A percentile compares a stretch with the other conserved stretches of the same genome.
phyloP scores from a whole-genome alignment of 2,329 filamentous ascomycete genomes.

The Ciborinia camelliae region DNA sequence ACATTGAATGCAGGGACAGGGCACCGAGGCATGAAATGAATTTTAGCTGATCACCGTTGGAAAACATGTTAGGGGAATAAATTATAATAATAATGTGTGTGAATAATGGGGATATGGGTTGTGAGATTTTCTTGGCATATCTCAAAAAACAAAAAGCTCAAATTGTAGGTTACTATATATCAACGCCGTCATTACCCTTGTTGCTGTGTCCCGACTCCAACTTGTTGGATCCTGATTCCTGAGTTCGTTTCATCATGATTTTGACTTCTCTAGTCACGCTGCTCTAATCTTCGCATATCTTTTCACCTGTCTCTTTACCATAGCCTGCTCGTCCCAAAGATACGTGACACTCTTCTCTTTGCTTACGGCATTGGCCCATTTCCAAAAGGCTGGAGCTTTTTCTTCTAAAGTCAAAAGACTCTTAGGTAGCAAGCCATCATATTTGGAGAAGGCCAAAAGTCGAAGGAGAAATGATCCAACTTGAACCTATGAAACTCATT shows the following conservation, averaged over 20 bases:
- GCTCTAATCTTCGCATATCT: slow-evolving; percentile 32
- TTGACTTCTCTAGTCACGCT: not conserved
- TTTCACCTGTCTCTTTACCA: slow-evolving; percentile 43
- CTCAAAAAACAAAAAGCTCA: slow-evolving; percentile 1
- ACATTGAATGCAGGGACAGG: slow-evolving; percentile 10
- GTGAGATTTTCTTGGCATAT: slow-evolving; percentile 6
- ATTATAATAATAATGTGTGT: too few species aligned
- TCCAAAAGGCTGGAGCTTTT: slow-evolving; percentile 62
- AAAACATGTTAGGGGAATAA: too few species aligned
- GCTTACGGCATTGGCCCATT: slow-evolving; percentile 60
- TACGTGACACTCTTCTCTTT: slow-evolving; percentile 63
- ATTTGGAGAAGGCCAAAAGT: slow-evolving; percentile 52
- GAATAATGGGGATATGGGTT: not conserved
- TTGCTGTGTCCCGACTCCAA: not conserved
- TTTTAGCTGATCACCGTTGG: slow-evolving; percentile 2
- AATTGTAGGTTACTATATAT: slow-evolving; percentile 6
- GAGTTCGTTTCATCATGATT: not conserved
- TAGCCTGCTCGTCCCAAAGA: slow-evolving; percentile 55
- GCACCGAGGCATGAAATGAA: slow-evolving; percentile 7
- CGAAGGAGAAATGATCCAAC: slow-evolving; percentile 66
- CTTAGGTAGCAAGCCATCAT: slow-evolving; percentile 51
- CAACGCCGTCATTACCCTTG: slow-evolving; percentile 10
- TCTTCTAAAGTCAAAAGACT: slow-evolving; percentile 47
- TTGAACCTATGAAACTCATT: slow-evolving; percentile 46
- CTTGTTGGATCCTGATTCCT: not conserved